Percentiles rank a stretch among this genome's conserved stretches.
Evolutionary conservation across 148 eudicot genomes (phyloP).

Genomic region (Persicaria maculosa): DNA sequence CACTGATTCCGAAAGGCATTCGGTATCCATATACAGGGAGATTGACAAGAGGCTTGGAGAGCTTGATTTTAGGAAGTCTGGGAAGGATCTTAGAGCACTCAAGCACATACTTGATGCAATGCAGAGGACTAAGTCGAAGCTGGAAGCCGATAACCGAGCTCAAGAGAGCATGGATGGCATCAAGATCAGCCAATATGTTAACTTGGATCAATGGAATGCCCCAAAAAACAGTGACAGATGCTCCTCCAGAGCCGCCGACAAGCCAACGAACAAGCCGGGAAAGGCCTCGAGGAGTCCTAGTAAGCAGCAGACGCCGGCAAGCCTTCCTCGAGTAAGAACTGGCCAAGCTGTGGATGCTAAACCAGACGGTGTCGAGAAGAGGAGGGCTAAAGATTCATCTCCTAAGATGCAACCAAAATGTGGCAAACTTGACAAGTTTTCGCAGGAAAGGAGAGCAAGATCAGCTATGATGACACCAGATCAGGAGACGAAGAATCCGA

Average conservation of each 20-base stretch:
- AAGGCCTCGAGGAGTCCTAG: too few species aligned
- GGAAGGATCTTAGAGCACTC: conserved; percentile 84
- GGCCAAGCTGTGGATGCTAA: not conserved
- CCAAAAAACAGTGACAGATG: not conserved
- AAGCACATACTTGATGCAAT: conserved; percentile 78
- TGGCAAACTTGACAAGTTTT: conserved; percentile 21
- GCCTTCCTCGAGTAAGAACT: not conserved
- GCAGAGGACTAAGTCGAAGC: conserved; percentile 37
- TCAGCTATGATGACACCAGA: conserved; percentile 20
- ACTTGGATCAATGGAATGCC: not conserved
- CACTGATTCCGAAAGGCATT: conserved; percentile 18
- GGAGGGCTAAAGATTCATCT: conserved; percentile 23
- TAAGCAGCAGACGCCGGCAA: not conserved
- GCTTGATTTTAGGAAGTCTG: conserved; percentile 58
- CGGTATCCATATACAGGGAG: conserved; percentile 57
- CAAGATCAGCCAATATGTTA: not conserved
- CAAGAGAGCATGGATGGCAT: conserved; percentile 10
- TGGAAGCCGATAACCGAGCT: conserved; percentile 20
- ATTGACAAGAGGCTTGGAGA: conserved; percentile 60
- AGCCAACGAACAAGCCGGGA: too few species aligned
- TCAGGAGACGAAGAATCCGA: conserved; percentile 20
- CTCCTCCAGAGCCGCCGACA: too few species aligned
- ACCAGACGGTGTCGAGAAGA: conserved; percentile 12
- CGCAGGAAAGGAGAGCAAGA: conserved; percentile 23
- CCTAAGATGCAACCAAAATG: conserved; percentile 20